Evolutionary conservation across 106 monocot genomes (phyloP), one percentile per base, ranked within the genome.

Genomic region (Narthecium ossifragum): DNA sequence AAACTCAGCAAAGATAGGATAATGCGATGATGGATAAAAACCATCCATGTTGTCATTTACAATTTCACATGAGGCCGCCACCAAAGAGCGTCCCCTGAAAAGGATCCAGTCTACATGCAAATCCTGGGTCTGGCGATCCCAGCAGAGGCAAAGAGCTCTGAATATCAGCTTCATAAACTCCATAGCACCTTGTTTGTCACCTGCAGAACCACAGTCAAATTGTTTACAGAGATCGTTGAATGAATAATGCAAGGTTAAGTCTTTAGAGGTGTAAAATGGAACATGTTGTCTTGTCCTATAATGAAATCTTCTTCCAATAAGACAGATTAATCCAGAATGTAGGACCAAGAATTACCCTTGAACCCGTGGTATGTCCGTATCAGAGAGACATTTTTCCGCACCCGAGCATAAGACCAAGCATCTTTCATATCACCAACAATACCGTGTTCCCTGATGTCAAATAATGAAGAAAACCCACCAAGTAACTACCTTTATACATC

Each of bases 51-150:
- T 85, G 59, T 94, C 89, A 50, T 86, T 94, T 18, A 94, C 77
- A 15, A 94, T 89, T 73, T 86, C 93, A 70, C 93, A 94, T 10
- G 80, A 86, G 11, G 73, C 77, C 1, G 93, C 89, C 46, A 78
- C 63, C 63, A 94, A 68, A 27, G 79, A 75, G 17, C 88, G 82
- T 7, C 93, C 89, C 47, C 93, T 67, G 40, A 83, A 94, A 21
- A 94, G 83, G 39, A 89, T 73, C 93, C 93, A 94, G 43, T 94
- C 93, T 10, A 80, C 54, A 53, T 94, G 93, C 48, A 94, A 59
- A 72, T 94, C 93, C 66, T 94, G 93, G 27, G 93, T 94, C 39
- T 94, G 93, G 8, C 93, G 79, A 65, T 89, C 93, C 93, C 93
- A 94, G 53, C 93, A 94, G 33, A 94, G 80, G 66, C 88, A 94